Conservation (phyloP, 306 rosid genomes). For the Elaeagnus macrophylla region DNA sequence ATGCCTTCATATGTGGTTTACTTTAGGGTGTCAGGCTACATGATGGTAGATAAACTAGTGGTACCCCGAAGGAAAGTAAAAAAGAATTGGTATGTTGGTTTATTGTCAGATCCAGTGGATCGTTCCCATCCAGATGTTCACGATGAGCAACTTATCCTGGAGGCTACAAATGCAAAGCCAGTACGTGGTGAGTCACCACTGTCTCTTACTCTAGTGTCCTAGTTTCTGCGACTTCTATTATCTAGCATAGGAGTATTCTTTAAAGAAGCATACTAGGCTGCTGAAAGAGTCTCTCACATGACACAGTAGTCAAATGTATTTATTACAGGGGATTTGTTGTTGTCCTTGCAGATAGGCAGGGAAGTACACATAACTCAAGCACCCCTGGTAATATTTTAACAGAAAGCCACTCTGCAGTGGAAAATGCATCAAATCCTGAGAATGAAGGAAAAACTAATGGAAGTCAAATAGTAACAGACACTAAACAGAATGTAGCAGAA, state of each 20-base stretch:
- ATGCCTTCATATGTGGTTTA: constrained; percentile 6
- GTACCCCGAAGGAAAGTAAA: constrained; percentile 79
- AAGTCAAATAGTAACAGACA: constrained; percentile 33
- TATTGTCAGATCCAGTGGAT: constrained; percentile 69
- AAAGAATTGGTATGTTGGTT: constrained; percentile 76
- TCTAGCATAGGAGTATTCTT: constrained; percentile 6
- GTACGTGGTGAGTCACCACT: constrained; percentile 42
- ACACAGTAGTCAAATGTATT: constrained; percentile 12
- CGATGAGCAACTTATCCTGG: constrained; percentile 59
- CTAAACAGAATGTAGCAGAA: constrained; percentile 36
- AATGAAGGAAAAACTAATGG: constrained; percentile 19
- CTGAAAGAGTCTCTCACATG: constrained; percentile 13
- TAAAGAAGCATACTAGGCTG: constrained; percentile 9
- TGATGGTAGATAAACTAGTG: constrained; percentile 86
- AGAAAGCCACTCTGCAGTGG: background rate
- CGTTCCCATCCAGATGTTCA: constrained; percentile 87
- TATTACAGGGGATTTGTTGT: constrained; percentile 11
- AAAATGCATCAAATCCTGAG: constrained; percentile 19
- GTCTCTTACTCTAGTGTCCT: constrained; percentile 9
- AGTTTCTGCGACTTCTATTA: constrained; percentile 3
- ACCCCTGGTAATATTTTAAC: constrained; percentile 18
- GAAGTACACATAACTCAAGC: constrained; percentile 19
- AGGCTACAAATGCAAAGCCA: constrained; percentile 40
- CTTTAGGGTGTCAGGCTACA: constrained; percentile 82
- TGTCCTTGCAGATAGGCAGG: constrained; percentile 44